A percentile compares a stretch with the other conserved stretches of the same genome.
phyloP scores from a whole-genome alignment of 1,284 basidiomycete genomes.

The Apiotrichum brassicae region DNA sequence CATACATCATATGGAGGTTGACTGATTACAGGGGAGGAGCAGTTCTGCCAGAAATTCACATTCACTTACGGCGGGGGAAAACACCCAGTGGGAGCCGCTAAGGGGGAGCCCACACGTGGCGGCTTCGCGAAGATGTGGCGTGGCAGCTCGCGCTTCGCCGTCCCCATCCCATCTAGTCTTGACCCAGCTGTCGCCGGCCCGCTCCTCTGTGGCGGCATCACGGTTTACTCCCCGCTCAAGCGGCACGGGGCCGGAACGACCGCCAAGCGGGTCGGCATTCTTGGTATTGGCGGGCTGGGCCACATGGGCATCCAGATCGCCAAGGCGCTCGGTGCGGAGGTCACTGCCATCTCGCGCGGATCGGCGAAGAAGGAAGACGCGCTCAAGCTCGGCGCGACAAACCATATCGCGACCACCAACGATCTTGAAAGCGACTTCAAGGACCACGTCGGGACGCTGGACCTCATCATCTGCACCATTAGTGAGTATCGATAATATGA shows the following conservation, averaged over 20 bases:
- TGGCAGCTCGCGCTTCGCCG: constrained; percentile 53
- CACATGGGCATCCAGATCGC: constrained; percentile 44
- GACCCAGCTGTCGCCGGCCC: constrained; percentile 52
- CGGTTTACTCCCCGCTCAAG: constrained; percentile 49
- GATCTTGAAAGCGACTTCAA: constrained; percentile 25
- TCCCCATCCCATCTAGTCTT: constrained; percentile 57
- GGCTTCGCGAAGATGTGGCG: constrained; percentile 46
- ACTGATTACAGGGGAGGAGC: no score
- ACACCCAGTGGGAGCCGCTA: no score
- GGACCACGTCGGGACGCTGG: constrained; percentile 39
- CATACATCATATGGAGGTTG: no score
- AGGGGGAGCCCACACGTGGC: constrained; percentile 34
- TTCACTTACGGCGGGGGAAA: no score
- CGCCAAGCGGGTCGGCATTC: constrained; percentile 51
- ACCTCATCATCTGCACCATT: constrained; percentile 48
- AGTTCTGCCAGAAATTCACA: no score
- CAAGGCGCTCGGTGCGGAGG: constrained; percentile 55
- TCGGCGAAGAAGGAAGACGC: constrained; percentile 50
- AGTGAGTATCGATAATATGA: constrained; percentile 18
- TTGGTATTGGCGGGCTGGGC: constrained; percentile 49
- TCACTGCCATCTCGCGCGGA: constrained; percentile 54
- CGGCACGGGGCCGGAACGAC: constrained; percentile 50
- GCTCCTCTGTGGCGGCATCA: constrained; percentile 48
- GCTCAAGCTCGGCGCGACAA: constrained; percentile 48
- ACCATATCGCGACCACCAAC: constrained; percentile 42